Base-by-base conservation (phyloP, 2,329 filamentous ascomycete species). In the Fusarium incarnatum region DNA sequence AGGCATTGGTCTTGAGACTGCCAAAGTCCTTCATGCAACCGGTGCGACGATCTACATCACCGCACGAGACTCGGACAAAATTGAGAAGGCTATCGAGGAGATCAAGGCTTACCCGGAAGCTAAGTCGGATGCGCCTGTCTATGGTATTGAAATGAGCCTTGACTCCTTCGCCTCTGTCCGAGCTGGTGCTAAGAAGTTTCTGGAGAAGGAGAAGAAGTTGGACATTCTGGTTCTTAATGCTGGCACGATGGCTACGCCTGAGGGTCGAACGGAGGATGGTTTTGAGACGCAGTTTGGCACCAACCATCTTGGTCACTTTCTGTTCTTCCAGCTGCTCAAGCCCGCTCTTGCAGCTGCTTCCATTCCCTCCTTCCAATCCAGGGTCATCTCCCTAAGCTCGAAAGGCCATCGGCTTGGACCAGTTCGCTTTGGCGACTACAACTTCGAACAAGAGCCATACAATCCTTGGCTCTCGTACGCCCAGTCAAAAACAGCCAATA, bases 341-440 rank as follows among this genome's bases (percentile, higher is more conserved):
- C 74, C 79, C 0, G 72, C 79, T 0, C 73, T 88, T 9, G 73
- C 87, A 0, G 68, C 78, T 0, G 79, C 79, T 7, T 70, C 79
- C 2, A 82, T 79, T 0, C 74, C 81, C 0, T 65, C 73, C 0
- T 85, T 83, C 55, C 73, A 79, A 8, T 85, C 82, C 1, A 81
- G 86, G 3, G 82, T 88, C 4, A 78, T 89, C 47, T 75, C 77
- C 1, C 72, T 87, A 2, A 79, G 83, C 0, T 84, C 82, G 3
- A 69, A 78, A 1, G 84, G 72, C 3, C 86, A 88, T 11, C 64
- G 70, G 1, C 10, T 34, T 1, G 34, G 53, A 6, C 47, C 23
- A 8, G 41, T 73, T 22, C 64, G 56, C 15, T 58, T 64, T 47
- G 56, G 58, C 2, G 71, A 75, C 25, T 67, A 64, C 16, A 71